These are phyloP conservation scores for Puccinia horiana DNA, from an alignment of 1,284 basidiomycete genomes.

Conservation along the genomic window DNA sequence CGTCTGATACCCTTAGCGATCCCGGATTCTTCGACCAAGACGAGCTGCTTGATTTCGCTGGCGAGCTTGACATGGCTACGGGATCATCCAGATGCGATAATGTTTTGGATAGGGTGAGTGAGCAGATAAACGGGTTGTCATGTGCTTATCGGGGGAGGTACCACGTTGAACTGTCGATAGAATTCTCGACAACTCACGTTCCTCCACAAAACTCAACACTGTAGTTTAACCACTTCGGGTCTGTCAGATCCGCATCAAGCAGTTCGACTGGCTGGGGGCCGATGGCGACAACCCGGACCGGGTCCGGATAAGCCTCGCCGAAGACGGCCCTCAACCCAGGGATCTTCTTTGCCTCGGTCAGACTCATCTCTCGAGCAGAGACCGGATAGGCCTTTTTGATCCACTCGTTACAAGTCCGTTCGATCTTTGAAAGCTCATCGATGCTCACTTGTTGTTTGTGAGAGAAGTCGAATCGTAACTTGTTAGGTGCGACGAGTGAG, in stretches of 20 bases:
- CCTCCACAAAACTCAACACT: slow-evolving; percentile 98
- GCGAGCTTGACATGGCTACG: slow-evolving; percentile 85
- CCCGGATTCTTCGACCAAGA: slow-evolving; percentile 90
- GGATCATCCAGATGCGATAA: slow-evolving; percentile 8
- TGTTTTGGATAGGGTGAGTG: background rate
- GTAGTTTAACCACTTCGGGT: slow-evolving; percentile 84
- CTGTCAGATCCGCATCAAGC: slow-evolving; percentile 71
- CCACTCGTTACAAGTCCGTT: slow-evolving; percentile 81
- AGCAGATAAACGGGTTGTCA: background rate
- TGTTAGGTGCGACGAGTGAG: slow-evolving; percentile 90
- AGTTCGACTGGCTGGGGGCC: slow-evolving; percentile 87
- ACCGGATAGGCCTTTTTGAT: slow-evolving; percentile 85
- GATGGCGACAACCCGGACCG: slow-evolving; percentile 89
- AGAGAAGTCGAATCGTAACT: slow-evolving; percentile 97
- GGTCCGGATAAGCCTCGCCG: slow-evolving; percentile 95
- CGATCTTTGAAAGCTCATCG: slow-evolving; percentile 78
- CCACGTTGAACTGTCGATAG: background rate
- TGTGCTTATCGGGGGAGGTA: background rate
- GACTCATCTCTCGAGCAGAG: slow-evolving; percentile 79
- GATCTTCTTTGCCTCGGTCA: slow-evolving; percentile 82
- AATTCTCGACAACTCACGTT: slow-evolving; percentile 67
- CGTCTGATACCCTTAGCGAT: slow-evolving; percentile 97
- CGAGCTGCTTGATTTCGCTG: slow-evolving; percentile 92
- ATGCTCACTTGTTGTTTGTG: slow-evolving; percentile 83
- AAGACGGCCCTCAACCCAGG: slow-evolving; percentile 94